A percentile compares a stretch with the other conserved stretches of the same genome.
Evolutionary conservation across 1,139 yeast species (phyloP).

Genomic region (Cylindricascospora bacillispora): DNA sequence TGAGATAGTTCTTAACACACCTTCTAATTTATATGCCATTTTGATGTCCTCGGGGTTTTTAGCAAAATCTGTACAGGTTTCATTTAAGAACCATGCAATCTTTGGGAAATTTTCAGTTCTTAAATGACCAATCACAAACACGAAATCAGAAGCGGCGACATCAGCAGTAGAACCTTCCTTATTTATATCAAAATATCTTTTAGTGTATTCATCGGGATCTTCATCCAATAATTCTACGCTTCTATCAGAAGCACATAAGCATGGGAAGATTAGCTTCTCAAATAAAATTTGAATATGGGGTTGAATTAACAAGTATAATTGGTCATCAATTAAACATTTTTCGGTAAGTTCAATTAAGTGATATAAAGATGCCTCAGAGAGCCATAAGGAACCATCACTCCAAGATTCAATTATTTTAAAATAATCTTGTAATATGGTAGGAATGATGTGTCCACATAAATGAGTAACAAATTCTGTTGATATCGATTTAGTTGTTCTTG

Average conservation of each 20-base stretch:
- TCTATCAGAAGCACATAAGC: slow-evolving; percentile 42
- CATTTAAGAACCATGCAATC: slow-evolving; percentile 37
- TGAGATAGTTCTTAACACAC: slow-evolving; percentile 69
- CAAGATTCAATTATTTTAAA: slow-evolving; percentile 50
- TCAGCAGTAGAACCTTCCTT: slow-evolving; percentile 69
- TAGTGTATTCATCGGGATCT: slow-evolving; percentile 61
- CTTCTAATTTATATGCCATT: slow-evolving; percentile 63
- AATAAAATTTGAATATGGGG: slow-evolving; percentile 48
- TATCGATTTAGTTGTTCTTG: slow-evolving; percentile 24
- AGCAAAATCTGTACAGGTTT: slow-evolving; percentile 32
- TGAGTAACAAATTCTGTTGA: slow-evolving; percentile 35
- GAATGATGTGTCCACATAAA: slow-evolving; percentile 43
- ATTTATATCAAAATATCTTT: slow-evolving; percentile 56
- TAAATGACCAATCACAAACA: slow-evolving; percentile 36
- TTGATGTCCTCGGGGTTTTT: slow-evolving; percentile 28
- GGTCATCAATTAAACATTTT: slow-evolving; percentile 43
- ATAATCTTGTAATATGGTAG: slow-evolving; percentile 45
- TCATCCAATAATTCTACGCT: slow-evolving; percentile 54
- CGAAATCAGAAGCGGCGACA: slow-evolving; percentile 67
- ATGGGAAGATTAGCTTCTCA: slow-evolving; percentile 50
- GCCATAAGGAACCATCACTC: slow-evolving; percentile 41
- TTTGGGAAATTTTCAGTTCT: slow-evolving; percentile 36
- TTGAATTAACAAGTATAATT: slow-evolving; percentile 38
- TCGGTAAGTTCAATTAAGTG: slow-evolving; percentile 55
- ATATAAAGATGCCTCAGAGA: slow-evolving; percentile 46